Evolutionary conservation across 495 filamentous ascomycete genomes (phyloP).

Genomic region (Penicillium psychrofluorescens): DNA sequence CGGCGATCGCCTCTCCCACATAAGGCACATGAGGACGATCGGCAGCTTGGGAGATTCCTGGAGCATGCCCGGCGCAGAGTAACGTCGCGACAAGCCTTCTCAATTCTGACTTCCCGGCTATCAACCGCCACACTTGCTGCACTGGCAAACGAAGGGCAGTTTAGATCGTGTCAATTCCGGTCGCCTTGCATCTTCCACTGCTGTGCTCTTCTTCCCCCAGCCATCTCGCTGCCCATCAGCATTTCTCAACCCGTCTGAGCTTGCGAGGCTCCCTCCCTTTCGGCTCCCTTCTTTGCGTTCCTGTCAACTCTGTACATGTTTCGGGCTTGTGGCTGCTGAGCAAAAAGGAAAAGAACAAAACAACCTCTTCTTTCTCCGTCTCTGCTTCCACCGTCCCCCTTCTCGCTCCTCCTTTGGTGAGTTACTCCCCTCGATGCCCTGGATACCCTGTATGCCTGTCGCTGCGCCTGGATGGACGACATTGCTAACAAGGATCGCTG

Average conservation of each 20-base stretch:
- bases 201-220: slow-evolving; percentile 17
- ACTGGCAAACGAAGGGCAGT: slow-evolving; percentile 31
- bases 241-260: slow-evolving; percentile 1
- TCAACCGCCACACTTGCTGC: slow-evolving; percentile 13
- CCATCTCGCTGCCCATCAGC: slow-evolving; percentile 13
- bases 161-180: slow-evolving; percentile 23
- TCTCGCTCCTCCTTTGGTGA: slow-evolving; percentile 21
- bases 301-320: slow-evolving; percentile 33
- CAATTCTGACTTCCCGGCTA: slow-evolving; percentile 27
- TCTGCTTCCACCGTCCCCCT: slow-evolving; percentile 6
- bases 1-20: slow-evolving; percentile 23
- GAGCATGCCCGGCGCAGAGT: slow-evolving; percentile 45
- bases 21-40: slow-evolving; percentile 38
- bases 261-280: slow-evolving; percentile 19
- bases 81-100: slow-evolving; percentile 25
- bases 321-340: slow-evolving; percentile 16
- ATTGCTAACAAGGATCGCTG: slow-evolving; percentile 10
- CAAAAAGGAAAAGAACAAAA: slow-evolving; percentile 13
- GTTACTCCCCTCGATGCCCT: slow-evolving; percentile 3
- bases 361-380: slow-evolving; percentile 5
- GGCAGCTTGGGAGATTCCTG: slow-evolving; percentile 39
- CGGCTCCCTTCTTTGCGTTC: slow-evolving; percentile 21
- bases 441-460: slow-evolving; percentile 5
- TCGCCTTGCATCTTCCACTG: slow-evolving; percentile 32
- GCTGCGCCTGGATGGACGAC: background rate